These are phyloP conservation scores for Rhamnella rubrinervis DNA, from an alignment of 331 rosid genomes.

Conservation along the genomic window DNA sequence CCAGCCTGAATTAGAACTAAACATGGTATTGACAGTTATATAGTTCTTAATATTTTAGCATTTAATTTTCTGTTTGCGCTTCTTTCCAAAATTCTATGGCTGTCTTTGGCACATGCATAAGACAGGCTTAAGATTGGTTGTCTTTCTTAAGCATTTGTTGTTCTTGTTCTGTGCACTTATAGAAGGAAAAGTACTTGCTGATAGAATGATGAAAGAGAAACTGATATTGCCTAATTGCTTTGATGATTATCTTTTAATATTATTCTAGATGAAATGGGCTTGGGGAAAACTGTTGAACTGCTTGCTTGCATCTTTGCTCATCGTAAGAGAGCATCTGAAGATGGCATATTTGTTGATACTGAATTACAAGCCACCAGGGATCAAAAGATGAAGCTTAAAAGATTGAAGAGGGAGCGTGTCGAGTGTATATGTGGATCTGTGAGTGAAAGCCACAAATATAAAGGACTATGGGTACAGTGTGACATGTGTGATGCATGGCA, in stretches of 20 bases:
- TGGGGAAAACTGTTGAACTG: slow-evolving; percentile 94
- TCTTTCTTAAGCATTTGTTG: not conserved
- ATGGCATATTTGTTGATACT: slow-evolving; percentile 33
- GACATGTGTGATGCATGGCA: slow-evolving; percentile 98
- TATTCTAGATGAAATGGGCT: slow-evolving; percentile 86
- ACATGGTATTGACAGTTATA: slow-evolving; percentile 3
- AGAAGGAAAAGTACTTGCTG: not conserved
- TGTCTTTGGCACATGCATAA: not conserved
- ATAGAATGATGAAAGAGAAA: not conserved
- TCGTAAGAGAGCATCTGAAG: slow-evolving; percentile 56
- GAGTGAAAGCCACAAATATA: slow-evolving; percentile 65
- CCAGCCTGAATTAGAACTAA: slow-evolving; percentile 4
- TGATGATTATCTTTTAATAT: slow-evolving; percentile 21
- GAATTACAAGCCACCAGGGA: slow-evolving; percentile 32
- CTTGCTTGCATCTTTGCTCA: slow-evolving; percentile 87
- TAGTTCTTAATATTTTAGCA: not conserved
- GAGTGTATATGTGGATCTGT: slow-evolving; percentile 93
- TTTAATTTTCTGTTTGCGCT: not conserved
- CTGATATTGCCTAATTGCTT: slow-evolving; percentile 17
- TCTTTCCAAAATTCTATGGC: not conserved
- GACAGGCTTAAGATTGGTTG: not conserved
- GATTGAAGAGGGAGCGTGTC: slow-evolving; percentile 82
- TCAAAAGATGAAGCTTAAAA: slow-evolving; percentile 44
- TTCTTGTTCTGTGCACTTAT: not conserved
- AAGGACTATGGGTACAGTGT: slow-evolving; percentile 96